These are phyloP conservation scores for Cydonia oblonga DNA, from an alignment of 331 rosid genomes.

Conservation along the genomic window DNA sequence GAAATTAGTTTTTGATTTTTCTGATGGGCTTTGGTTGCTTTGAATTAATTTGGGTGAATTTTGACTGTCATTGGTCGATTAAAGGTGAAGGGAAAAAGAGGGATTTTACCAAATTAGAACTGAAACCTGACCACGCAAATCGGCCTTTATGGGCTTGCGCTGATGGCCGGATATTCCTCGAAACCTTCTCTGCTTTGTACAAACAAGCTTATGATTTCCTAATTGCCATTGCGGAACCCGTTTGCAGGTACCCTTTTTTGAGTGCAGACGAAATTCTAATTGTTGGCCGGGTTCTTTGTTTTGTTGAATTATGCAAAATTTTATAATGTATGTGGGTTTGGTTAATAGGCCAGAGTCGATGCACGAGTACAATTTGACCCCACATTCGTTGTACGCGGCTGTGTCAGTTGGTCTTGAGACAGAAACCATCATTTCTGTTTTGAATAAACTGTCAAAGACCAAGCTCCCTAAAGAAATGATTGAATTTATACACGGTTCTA, in stretches of 20 bases:
- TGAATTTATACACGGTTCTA: conserved; percentile 67
- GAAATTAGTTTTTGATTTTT: background rate
- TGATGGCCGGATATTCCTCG: conserved; percentile 86
- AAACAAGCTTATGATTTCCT: conserved; percentile 91
- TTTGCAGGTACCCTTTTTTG: conserved; percentile 53
- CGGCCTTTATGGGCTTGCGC: conserved; percentile 88
- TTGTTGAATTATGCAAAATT: background rate
- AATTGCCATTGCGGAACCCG: conserved; percentile 86
- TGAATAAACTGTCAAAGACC: conserved; percentile 76
- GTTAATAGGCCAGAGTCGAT: conserved; percentile 76
- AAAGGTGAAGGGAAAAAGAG: conserved; percentile 42
- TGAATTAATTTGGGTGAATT: background rate
- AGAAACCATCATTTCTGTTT: conserved; percentile 60
- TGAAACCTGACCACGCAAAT: conserved; percentile 70
- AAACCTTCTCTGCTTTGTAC: conserved; percentile 73
- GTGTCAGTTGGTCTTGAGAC: conserved; percentile 88
- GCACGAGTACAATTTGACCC: conserved; percentile 89
- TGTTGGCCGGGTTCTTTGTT: background rate
- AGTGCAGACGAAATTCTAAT: background rate
- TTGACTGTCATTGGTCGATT: conserved; percentile 6
- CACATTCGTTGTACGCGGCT: conserved; percentile 83
- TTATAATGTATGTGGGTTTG: conserved; percentile 1
- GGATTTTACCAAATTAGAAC: conserved; percentile 70
- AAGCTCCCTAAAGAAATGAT: conserved; percentile 90
- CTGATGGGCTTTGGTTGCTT: background rate